Conservation (phyloP, 768 basidiomycete species). For the Lentinula boryana region DNA sequence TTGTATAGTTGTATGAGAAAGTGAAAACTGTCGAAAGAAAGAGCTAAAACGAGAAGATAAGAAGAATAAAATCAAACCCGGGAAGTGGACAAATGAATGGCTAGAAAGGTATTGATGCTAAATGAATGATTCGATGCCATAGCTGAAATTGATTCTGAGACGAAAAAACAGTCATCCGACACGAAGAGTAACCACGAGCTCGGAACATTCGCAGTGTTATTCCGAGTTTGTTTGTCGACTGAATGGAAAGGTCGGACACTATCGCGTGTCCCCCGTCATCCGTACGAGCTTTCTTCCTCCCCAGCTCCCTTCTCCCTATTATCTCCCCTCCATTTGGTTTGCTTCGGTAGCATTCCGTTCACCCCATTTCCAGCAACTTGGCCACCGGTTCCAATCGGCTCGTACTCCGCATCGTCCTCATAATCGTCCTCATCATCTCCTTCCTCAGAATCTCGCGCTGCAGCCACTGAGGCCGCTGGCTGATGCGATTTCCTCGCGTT, state of each 20-base stretch:
- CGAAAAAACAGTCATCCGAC: neutral
- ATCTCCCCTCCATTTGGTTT: constrained; percentile 15
- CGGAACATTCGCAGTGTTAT: neutral
- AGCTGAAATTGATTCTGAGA: neutral
- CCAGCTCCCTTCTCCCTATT: constrained; percentile 16
- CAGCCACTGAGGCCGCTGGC: neutral
- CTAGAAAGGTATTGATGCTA: neutral
- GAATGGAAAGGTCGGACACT: neutral
- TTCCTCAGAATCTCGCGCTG: constrained; percentile 13
- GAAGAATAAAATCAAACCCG: neutral
- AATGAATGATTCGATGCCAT: neutral
- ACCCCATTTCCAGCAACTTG: constrained; percentile 9
- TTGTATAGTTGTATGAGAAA: neutral
- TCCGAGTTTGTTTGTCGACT: neutral
- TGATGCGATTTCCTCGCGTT: neutral
- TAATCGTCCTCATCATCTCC: constrained; percentile 15
- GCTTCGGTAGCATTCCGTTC: constrained; percentile 12
- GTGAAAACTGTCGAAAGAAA: neutral
- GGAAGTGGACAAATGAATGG: neutral
- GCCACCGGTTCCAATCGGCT: constrained; percentile 12
- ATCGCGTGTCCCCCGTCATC: neutral
- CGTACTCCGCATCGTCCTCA: constrained; percentile 24
- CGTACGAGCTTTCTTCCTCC: constrained; percentile 8
- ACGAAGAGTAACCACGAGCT: neutral
- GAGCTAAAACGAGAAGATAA: neutral